Conservation (phyloP, 495 filamentous ascomycete species). For the Bryoglossum gracile region DNA sequence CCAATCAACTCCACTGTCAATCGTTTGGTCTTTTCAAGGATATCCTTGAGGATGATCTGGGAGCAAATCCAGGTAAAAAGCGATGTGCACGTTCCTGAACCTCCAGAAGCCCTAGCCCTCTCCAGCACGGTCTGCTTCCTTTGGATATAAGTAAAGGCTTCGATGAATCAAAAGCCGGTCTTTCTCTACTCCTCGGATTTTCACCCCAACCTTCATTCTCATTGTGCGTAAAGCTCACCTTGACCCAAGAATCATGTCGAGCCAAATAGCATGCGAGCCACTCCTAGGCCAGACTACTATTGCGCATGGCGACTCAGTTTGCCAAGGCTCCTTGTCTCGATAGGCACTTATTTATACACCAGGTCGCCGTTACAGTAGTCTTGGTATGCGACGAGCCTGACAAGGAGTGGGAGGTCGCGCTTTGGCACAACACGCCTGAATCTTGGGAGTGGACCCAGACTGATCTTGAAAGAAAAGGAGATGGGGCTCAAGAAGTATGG, state of each 20-base stretch:
- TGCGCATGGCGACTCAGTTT: background rate
- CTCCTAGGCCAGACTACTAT: slow-evolving; percentile 1
- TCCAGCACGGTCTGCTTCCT: too few species aligned
- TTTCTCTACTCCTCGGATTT: too few species aligned
- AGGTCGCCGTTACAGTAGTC: background rate
- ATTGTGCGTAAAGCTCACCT: background rate
- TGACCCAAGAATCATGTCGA: background rate
- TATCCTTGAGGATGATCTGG: too few species aligned
- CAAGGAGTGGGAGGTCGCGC: background rate
- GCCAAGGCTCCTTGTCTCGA: background rate
- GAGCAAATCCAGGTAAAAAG: too few species aligned
- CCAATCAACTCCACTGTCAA: too few species aligned
- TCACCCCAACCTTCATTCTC: too few species aligned
- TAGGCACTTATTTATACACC: background rate
- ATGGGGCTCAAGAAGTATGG: background rate
- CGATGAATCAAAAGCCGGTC: too few species aligned
- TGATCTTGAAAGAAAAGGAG: background rate
- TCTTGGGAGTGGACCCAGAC: background rate
- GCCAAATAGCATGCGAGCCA: background rate
- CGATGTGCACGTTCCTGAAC: too few species aligned
- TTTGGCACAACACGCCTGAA: slow-evolving; percentile 1
- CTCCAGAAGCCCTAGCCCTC: too few species aligned
- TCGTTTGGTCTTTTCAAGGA: too few species aligned
- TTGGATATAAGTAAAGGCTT: too few species aligned
- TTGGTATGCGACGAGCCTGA: background rate